Evolutionary conservation across 148 eudicot genomes (phyloP), one percentile per base, ranked within the genome.

Genomic region (Chenopodium suecicum): DNA sequence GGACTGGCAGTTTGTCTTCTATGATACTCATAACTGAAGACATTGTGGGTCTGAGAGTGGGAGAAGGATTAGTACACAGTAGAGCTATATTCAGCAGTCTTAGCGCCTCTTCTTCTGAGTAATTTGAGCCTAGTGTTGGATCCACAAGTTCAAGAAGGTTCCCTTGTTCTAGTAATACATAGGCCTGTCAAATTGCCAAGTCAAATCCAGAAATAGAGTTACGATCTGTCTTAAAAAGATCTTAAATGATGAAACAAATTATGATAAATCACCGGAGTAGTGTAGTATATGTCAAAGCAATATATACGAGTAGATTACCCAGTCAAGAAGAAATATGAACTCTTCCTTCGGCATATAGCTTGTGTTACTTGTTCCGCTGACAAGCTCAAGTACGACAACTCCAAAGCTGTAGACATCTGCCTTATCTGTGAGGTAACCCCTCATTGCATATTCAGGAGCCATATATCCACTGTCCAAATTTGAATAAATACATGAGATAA

Each of bases 371-470:
- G 89, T 91, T 80, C 98, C 97, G 65, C 95, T 94, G 22, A 94
- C 94, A 80, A 91, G 88, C 86, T 93, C 98, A 47, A 94, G 83
- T 50, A 88, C 83, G 41, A 94, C 98, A 23, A 94, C 85, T 74
- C 98, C 97, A 76, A 88, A 94, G 83, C 98, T 94, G 83, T 92
- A 94, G 70, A 94, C 94, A 81, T 94, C 98, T 54, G 98, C 98
- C 89, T 94, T 94, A 78, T 91, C 94, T 3, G 95, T 94, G 75
- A 94, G 87, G 82, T 91, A 91, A 50, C 98, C 97, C 74, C 97
- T 92, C 98, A 92, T 90, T 37, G 98, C 98, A 79, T 94, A 94
- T 86, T 94, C 98, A 9, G 94, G 98, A 78, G 98, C 98, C 97
- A 94, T 94, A 80, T 92, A 94, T 58, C 98, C 97, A 83, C 98